Conservation (phyloP, 1,284 basidiomycete species). For the Puccinia sorghi region DNA sequence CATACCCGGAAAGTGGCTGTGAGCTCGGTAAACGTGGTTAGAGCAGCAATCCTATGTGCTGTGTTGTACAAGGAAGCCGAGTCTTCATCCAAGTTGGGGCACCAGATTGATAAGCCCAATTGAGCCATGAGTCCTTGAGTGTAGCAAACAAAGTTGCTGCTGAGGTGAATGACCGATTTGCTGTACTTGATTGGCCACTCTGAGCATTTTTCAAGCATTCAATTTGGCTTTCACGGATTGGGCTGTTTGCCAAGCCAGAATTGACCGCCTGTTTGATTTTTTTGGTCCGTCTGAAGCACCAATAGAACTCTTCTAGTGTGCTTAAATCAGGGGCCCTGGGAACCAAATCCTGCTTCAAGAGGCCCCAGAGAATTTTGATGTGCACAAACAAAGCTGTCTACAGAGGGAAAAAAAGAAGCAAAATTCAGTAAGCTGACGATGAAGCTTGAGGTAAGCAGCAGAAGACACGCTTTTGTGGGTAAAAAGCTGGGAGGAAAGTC, state of each 20-base stretch:
- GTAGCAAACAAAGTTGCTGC: constrained; percentile 1
- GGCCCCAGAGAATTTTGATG: constrained; percentile 44
- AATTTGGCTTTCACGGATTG: neutral
- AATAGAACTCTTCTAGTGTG: constrained; percentile 20
- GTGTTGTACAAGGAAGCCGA: constrained; percentile 23
- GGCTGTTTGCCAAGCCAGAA: too few species aligned
- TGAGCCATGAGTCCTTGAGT: constrained; percentile 19
- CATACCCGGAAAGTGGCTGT: neutral
- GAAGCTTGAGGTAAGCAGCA: neutral
- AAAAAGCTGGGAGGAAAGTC: neutral
- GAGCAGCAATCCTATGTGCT: constrained; percentile 33
- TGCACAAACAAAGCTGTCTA: constrained; percentile 33
- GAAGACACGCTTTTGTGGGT: constrained; percentile 7
- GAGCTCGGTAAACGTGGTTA: constrained; percentile 31
- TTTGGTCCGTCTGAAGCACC: neutral
- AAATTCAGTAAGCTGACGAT: too few species aligned
- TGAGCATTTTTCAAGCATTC: neutral
- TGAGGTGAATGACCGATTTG: neutral
- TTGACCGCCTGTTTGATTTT: neutral
- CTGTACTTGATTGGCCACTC: neutral
- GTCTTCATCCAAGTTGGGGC: constrained; percentile 17
- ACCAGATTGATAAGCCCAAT: constrained; percentile 18
- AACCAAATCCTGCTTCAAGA: constrained; percentile 21
- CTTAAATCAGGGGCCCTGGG: constrained; percentile 14
- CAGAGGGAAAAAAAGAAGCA: neutral